These are phyloP conservation scores for Phaseolus lunatus DNA, from an alignment of 306 rosid species.

Conservation along the genomic window DNA sequence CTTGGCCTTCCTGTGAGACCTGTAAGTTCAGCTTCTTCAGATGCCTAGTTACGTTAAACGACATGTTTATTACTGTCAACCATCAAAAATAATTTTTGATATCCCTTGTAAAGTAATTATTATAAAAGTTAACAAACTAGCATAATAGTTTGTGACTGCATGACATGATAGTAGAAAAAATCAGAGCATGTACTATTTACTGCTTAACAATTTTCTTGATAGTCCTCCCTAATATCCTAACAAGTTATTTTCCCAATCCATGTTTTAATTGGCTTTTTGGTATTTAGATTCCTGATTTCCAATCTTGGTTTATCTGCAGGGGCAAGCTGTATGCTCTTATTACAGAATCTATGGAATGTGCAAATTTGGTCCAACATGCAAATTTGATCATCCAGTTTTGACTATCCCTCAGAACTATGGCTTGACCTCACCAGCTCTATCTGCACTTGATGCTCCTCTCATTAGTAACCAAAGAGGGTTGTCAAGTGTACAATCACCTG, in stretches of 20 bases:
- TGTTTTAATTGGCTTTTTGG: neutral
- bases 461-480: constrained; percentile 57
- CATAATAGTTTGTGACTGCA: neutral
- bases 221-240: neutral
- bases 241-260: neutral
- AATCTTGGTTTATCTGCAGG: constrained; percentile 65
- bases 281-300: constrained; percentile 37
- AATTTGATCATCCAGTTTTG: constrained; percentile 77
- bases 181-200: neutral
- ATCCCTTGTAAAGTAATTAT: neutral
- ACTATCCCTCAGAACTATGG: constrained; percentile 66
- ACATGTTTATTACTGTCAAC: neutral
- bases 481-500: constrained; percentile 51
- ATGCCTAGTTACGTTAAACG: constrained; percentile 12
- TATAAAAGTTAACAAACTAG: neutral
- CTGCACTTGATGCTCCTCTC: constrained; percentile 58
- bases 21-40: constrained; percentile 61
- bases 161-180: neutral
- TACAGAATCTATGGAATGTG: constrained; percentile 81
- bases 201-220: neutral
- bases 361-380: constrained; percentile 95
- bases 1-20: constrained; percentile 91
- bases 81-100: neutral
- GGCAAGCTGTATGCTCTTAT: constrained; percentile 79
- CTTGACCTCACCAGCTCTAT: constrained; percentile 52